A percentile compares a stretch with the other conserved stretches of the same genome.
Evolutionary conservation across 768 basidiomycete genomes (phyloP).

Genomic region (Amanita pseudoporphyria): DNA sequence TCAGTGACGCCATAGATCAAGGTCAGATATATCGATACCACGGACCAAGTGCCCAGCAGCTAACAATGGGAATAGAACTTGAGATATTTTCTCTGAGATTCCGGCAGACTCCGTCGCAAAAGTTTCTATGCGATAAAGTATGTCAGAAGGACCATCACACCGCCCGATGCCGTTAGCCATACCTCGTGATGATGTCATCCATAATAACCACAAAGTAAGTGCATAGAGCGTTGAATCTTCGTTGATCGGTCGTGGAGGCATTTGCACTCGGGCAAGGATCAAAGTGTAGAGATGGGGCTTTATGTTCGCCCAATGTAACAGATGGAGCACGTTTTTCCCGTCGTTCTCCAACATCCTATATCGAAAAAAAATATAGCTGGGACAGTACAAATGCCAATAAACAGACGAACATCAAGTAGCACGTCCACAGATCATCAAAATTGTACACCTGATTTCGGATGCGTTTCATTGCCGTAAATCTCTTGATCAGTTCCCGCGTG

Average conservation of each 20-base stretch:
- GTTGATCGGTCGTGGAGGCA: not conserved
- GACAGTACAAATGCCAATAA: not conserved
- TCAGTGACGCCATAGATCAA: conserved; percentile 6
- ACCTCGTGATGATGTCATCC: conserved; percentile 35
- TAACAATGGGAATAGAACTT: conserved; percentile 28
- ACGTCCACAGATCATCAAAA: conserved; percentile 41
- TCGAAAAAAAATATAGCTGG: not conserved
- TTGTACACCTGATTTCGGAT: conserved; percentile 22
- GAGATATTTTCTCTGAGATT: conserved; percentile 19
- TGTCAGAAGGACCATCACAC: not conserved
- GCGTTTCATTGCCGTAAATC: conserved; percentile 30
- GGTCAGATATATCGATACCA: conserved; percentile 1
- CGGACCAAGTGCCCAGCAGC: conserved; percentile 32
- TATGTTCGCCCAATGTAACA: conserved; percentile 31
- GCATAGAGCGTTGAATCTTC: conserved; percentile 26
- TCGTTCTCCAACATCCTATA: conserved; percentile 38
- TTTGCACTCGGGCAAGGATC: conserved; percentile 11
- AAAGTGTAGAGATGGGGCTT: conserved; percentile 16
- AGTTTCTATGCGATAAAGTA: conserved; percentile 18
- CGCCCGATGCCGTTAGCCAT: conserved; percentile 8
- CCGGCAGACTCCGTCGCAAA: conserved; percentile 20
- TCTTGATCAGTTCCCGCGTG: conserved; percentile 33
- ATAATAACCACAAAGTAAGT: conserved; percentile 34
- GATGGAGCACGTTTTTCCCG: conserved; percentile 33
- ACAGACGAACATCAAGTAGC: conserved; percentile 34